Percentiles rank a stretch among this genome's conserved stretches.
Conservation (phyloP, 352 stramenopile genomes). For the Pythium dissotocum region DNA sequence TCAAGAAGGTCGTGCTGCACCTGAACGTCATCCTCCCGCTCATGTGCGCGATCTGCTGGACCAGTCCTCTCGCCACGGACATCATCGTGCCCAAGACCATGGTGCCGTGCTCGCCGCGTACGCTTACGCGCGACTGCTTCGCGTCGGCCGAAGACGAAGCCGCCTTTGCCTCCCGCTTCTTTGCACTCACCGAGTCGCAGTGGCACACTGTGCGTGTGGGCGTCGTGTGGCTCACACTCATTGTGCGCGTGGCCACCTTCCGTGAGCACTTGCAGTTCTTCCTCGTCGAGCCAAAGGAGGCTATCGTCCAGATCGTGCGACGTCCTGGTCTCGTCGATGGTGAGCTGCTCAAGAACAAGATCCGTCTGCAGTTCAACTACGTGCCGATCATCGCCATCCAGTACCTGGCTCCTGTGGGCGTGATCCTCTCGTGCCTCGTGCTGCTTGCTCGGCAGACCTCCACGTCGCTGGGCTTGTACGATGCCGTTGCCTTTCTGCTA, state of each 20-base stretch:
- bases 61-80: constrained; percentile 49
- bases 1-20: constrained; percentile 59
- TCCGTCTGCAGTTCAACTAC: constrained; percentile 84
- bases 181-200: constrained; percentile 50
- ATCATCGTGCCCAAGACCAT: constrained; percentile 50
- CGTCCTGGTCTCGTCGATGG: constrained; percentile 57
- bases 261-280: constrained; percentile 74
- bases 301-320: constrained; percentile 59
- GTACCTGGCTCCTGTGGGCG: constrained; percentile 63
- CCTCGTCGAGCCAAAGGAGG: constrained; percentile 68
- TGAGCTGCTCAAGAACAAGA: constrained; percentile 60
- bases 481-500: constrained; percentile 30
- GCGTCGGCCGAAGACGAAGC: constrained; percentile 33
- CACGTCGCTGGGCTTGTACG: constrained; percentile 47
- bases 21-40: constrained; percentile 71
- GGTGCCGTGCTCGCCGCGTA: constrained; percentile 45
- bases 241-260: constrained; percentile 59
- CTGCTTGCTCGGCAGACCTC: constrained; percentile 59
- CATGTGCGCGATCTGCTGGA: constrained; percentile 52
- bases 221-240: constrained; percentile 45
- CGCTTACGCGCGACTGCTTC: constrained; percentile 58
- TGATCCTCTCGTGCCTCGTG: constrained; percentile 43
- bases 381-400: constrained; percentile 76
- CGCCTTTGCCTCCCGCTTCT: constrained; percentile 12
- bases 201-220: constrained; percentile 58